Evolutionary conservation across 208 protist genomes (phyloP), one percentile per base, ranked within the genome.

Genomic region (Trypanosoma brucei): DNA sequence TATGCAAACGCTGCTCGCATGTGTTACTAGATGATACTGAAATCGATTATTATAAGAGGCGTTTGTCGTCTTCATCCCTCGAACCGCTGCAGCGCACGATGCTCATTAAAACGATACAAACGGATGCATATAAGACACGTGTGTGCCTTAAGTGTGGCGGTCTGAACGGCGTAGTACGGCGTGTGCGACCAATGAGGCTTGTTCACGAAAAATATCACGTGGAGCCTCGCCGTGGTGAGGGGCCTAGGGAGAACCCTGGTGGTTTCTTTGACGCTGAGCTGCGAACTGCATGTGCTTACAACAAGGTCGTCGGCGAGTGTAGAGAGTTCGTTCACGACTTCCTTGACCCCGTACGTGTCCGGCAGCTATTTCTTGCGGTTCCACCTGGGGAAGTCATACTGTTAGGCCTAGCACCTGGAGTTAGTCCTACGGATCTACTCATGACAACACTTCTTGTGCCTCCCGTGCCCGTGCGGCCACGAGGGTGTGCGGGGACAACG

Each of bases 1-100:
- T 99, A 55, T 99, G 99, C 84, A 99, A 99, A 83, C 75, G 68
- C 14, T 98, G 96, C 76, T 83, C 82, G 5, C 77, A 87, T 30
- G 81, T 99, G 13, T 75, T 99, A 62, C 72, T 99, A 7, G 76
- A 79, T 34, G 79, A 87, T 1, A 77, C 84, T 11, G 86, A 93
- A 63, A 81, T 83, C 65, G 76, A 61, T 6, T 91, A 86, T 59
- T 93, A 92, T 70, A 64, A 74, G 34, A 76, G 75, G 7, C 67
- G 76, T 2, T 66, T 93, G 30, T 58, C 59, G 2, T 78, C 70
- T 9, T 54, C 44, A 31, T 75, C 69, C 59, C 60, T 88, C 8
- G 89, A 93, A 59, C 75, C 85, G 9, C 73, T 83, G 74, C 85
- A 93, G 64, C 79, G 76, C 33, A 37, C 54, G 33, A 84, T 86